These are phyloP conservation scores for Aspergillus leporis DNA, from an alignment of 495 filamentous ascomycete genomes.

Conservation along the genomic window DNA sequence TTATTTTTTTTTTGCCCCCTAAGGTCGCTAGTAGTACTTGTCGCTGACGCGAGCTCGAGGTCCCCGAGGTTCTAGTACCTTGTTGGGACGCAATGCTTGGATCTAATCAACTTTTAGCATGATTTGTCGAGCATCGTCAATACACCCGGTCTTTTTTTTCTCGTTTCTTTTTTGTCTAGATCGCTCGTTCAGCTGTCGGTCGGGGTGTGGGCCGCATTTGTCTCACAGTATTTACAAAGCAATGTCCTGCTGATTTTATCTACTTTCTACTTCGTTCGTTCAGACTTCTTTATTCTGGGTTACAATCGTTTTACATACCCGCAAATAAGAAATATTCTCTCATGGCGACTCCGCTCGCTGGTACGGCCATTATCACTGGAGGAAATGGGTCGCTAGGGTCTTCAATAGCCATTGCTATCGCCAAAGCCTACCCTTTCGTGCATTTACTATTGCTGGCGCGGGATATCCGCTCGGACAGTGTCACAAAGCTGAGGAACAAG, in stretches of 20 bases:
- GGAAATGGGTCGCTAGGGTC: constrained; percentile 42
- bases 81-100: constrained; percentile 2
- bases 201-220: not conserved
- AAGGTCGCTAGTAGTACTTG: not conserved
- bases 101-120: not conserved
- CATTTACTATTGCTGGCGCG: constrained; percentile 40
- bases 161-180: constrained; percentile 3
- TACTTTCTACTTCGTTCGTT: not conserved
- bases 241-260: constrained; percentile 3
- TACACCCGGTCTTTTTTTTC: not conserved
- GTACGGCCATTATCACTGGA: constrained; percentile 46
- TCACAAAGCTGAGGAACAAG: constrained; percentile 27
- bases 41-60: not conserved
- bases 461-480: constrained; percentile 34
- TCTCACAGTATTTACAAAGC: not conserved
- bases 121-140: not conserved
- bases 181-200: not conserved
- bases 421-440: constrained; percentile 39
- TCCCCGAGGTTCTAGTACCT: not conserved
- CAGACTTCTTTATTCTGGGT: not conserved
- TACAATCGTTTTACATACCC: not conserved
- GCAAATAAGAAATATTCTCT: not conserved
- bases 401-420: constrained; percentile 41
- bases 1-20: constrained; percentile 3
- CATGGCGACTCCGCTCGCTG: constrained; percentile 42